These are phyloP conservation scores for Macrophomina phaseolina DNA, from an alignment of 2,329 filamentous ascomycete species.

Conservation along the genomic window DNA sequence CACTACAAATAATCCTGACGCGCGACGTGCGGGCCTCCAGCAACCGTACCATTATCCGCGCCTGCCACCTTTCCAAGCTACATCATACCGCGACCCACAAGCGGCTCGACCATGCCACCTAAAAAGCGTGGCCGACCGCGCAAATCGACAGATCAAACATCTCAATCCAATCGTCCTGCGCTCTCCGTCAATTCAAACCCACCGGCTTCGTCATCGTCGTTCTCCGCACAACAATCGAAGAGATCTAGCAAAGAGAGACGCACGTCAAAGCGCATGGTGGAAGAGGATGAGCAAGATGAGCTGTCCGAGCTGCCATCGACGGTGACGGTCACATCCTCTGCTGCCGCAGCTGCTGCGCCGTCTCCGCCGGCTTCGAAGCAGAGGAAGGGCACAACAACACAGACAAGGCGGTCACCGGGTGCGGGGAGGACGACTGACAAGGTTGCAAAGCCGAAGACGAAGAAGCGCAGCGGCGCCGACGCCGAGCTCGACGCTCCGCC, in stretches of 20 bases:
- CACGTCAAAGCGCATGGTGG: not conserved
- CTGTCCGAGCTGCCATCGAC: not conserved
- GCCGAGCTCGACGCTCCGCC: not conserved
- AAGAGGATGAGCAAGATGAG: not conserved
- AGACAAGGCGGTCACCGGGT: not conserved
- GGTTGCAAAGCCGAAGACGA: not conserved
- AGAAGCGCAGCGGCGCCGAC: not conserved
- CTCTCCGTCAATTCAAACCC: constrained; percentile 13
- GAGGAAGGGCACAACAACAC: not conserved
- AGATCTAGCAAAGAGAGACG: not conserved
- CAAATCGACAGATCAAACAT: not conserved
- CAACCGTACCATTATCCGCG: not conserved
- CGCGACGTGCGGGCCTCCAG: not conserved
- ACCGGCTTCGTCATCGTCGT: not conserved
- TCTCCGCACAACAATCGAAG: not conserved
- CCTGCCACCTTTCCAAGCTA: not conserved
- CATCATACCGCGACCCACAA: not conserved
- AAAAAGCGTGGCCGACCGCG: constrained; percentile 5
- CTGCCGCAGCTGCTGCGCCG: not conserved
- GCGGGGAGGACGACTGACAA: not conserved
- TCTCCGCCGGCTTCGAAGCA: not conserved
- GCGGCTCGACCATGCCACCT: not conserved
- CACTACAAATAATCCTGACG: not conserved
- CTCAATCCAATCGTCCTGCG: not conserved
- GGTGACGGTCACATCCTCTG: not conserved